Percentiles rank a stretch among this genome's conserved stretches.
These are phyloP conservation scores for Bothriochloa decipiens DNA, from an alignment of 176 grass and related monocot species.

Conservation along the genomic window DNA sequence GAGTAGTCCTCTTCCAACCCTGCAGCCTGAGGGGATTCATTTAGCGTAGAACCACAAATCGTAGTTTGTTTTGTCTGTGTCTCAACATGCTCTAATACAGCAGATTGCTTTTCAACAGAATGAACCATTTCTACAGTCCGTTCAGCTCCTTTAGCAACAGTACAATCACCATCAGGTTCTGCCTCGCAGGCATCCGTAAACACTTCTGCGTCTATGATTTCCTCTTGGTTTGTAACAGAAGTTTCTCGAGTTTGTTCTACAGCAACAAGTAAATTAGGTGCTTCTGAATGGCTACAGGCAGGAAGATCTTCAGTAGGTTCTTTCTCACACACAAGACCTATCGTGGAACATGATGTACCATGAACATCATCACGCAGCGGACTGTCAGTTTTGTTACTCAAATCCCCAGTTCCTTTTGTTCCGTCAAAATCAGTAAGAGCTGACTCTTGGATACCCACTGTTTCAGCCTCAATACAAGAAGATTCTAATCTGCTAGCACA, in stretches of 20 bases:
- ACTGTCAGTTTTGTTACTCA: not conserved
- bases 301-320: conserved; percentile 6
- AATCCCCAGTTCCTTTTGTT: conserved; percentile 4
- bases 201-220: not conserved
- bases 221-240: conserved; percentile 6
- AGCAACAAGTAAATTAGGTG: conserved; percentile 6
- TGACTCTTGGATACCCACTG: conserved; percentile 5
- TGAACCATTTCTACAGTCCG: not conserved
- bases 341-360: not conserved
- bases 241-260: conserved; percentile 21
- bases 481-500: conserved; percentile 28
- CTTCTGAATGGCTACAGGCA: not conserved
- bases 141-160: conserved; percentile 11
- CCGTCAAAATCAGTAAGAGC: not conserved
- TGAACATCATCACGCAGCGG: not conserved
- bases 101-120: conserved; percentile 5
- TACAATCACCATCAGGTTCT: conserved; percentile 13
- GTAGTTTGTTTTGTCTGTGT: not conserved
- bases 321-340: conserved; percentile 7
- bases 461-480: conserved; percentile 20
- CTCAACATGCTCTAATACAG: conserved; percentile 3
- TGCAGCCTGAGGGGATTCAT: conserved; percentile 2
- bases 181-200: not conserved
- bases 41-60: not conserved
- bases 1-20: conserved; percentile 13